Evolutionary conservation across 495 filamentous ascomycete genomes (phyloP).

Genomic region (Pyronema domesticum): DNA sequence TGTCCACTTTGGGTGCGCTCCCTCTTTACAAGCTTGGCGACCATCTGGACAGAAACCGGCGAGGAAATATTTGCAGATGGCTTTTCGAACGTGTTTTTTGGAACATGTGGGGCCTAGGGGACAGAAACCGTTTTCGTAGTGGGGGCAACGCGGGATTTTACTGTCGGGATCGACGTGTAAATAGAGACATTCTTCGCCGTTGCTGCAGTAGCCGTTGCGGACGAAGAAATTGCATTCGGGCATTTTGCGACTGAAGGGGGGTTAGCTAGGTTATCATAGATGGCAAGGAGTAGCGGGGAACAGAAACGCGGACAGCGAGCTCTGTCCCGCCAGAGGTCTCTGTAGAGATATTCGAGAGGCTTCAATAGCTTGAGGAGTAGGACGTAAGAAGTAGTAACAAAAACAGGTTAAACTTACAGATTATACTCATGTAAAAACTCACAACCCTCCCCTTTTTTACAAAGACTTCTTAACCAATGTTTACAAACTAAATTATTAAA

Average conservation of each 20-base stretch:
- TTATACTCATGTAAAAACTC: constrained; percentile 98
- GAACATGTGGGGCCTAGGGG: constrained; percentile 71
- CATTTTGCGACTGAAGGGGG: constrained; percentile 49
- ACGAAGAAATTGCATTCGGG: constrained; percentile 88
- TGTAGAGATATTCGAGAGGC: no score
- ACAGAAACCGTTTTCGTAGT: constrained; percentile 93
- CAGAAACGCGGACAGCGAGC: not conserved
- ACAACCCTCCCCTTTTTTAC: constrained; percentile 89
- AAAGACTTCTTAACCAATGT: constrained; percentile 92
- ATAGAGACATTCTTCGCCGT: constrained; percentile 93
- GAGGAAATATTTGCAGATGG: constrained; percentile 69
- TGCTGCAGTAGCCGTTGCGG: constrained; percentile 78
- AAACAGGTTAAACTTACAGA: constrained; percentile 30
- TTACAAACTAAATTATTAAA: constrained; percentile 64
- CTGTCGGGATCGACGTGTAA: constrained; percentile 76
- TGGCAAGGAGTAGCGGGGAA: not conserved
- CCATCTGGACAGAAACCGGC: constrained; percentile 92
- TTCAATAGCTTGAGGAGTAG: no score
- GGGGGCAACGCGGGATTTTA: constrained; percentile 68
- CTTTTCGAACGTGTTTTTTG: constrained; percentile 64
- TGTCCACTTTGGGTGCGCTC: constrained; percentile 66
- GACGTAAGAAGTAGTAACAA: not conserved
- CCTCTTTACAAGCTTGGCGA: constrained; percentile 44
- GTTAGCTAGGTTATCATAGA: not conserved
- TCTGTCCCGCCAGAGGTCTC: not conserved